Percentiles rank a stretch among this genome's conserved stretches.
These are phyloP conservation scores for Entomortierella parvispora DNA, from an alignment of 192 early-diverging fungal genomes.

Conservation along the genomic window DNA sequence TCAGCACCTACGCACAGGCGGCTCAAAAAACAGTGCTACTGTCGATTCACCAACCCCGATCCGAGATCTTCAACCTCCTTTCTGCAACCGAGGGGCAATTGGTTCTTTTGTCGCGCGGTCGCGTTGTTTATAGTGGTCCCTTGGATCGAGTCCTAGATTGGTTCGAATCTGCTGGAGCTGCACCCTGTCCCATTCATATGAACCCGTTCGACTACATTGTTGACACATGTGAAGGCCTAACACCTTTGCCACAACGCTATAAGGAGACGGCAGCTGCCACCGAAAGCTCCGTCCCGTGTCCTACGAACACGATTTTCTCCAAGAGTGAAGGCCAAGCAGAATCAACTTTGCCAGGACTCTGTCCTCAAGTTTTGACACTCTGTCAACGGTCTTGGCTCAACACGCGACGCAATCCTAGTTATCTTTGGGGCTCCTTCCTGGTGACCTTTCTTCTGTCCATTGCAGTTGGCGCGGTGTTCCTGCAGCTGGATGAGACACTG, in stretches of 20 bases:
- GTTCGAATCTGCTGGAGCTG: conserved; percentile 14
- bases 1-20: conserved; percentile 5
- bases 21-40: conserved; percentile 12
- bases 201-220: conserved; percentile 23
- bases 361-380: too few species aligned
- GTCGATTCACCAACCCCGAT: conserved; percentile 24
- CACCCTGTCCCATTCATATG: conserved; percentile 5
- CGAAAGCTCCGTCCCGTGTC: background rate
- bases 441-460: too few species aligned
- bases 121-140: conserved; percentile 8
- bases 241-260: background rate
- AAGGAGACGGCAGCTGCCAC: background rate
- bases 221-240: conserved; percentile 2
- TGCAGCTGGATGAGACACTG: background rate
- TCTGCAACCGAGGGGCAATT: conserved; percentile 2
- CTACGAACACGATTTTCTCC: too few species aligned
- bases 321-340: too few species aligned
- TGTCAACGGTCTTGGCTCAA: too few species aligned
- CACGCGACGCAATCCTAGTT: too few species aligned
- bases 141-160: background rate
- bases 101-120: background rate
- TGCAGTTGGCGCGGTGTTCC: conserved; percentile 1
- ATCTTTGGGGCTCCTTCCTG: too few species aligned
- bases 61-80: conserved; percentile 23
- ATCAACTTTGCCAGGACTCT: too few species aligned